Evolutionary conservation across 331 rosid species (phyloP).

Genomic region (Quercus lobata): DNA sequence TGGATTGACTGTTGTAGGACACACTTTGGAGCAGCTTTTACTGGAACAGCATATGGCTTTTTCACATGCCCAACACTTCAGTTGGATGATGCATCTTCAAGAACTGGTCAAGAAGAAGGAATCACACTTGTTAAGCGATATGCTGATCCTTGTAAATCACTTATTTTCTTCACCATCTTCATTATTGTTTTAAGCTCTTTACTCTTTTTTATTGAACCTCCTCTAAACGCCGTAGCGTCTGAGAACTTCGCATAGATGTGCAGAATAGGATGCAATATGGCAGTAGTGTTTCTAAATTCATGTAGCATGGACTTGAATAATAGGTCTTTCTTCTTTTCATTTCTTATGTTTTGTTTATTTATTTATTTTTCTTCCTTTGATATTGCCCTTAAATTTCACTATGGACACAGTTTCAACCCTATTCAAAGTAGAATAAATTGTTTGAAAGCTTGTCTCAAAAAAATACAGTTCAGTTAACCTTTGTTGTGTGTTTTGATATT

Average conservation of each 20-base stretch:
- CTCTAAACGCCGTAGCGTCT: constrained; percentile 42
- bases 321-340: no score
- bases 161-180: constrained; percentile 53
- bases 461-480: no score
- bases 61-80: constrained; percentile 58
- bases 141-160: constrained; percentile 64
- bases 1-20: constrained; percentile 48
- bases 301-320: neutral
- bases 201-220: constrained; percentile 66
- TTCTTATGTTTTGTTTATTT: neutral
- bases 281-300: neutral
- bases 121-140: constrained; percentile 52
- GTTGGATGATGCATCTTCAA: constrained; percentile 48
- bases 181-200: constrained; percentile 47
- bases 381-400: neutral
- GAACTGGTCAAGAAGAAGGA: constrained; percentile 62
- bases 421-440: neutral
- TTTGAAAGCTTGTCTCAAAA: no score
- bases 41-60: constrained; percentile 68
- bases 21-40: constrained; percentile 71
- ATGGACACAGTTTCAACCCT: neutral
- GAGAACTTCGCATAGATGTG: constrained; percentile 21
- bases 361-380: neutral
- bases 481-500: no score
- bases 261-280: neutral